Base-by-base conservation (phyloP, 1,284 basidiomycete species). In the Ganoderma sinense region DNA sequence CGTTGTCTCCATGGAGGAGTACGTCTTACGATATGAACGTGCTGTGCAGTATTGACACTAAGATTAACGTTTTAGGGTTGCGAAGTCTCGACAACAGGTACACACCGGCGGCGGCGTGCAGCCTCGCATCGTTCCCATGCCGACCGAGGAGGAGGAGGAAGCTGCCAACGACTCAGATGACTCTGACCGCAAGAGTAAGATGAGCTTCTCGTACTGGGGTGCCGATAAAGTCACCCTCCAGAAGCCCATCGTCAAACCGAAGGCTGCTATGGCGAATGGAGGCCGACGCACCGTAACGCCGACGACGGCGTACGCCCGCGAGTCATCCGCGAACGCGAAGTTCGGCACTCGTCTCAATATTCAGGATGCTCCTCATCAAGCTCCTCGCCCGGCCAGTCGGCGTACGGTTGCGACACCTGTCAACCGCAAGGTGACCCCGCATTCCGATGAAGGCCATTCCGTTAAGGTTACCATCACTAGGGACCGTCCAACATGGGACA, bases 151-250 rank as follows among this genome's bases (percentile, higher is more conserved):
- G 60, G 80, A 82, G 6, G 81, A 81, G 39, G 59, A 61, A 61
- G 81, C 80, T 29, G 82, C 79, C 31, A 58, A 58, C 16, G 92
- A 93, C 33, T 94, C 94, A 3, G 92, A 94, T 74, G 93, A 95
- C 75, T 94, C 93, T 10, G 93, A 95, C 78, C 88, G 90, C 80
- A 95, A 94, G 83, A 93, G 91, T 84, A 95, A 95, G 80, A 95
- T 95, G 94, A 93, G 91, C 82, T 95, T 95, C 81, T 95, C 94
- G 2, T 95, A 95, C 78, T 95, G 93, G 94, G 93, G 93, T 33
- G 94, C 94, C 26, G 93, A 95, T 83, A 94, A 94, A 80, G 87
- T 95, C 75, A 95, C 94, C 0, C 88, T 95, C 39, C 92, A 94
- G 79, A 92, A 93, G 77, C 92, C 93, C 55, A 79, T 89, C 45